A percentile compares a stretch with the other conserved stretches of the same genome.
phyloP scores from a whole-genome alignment of 1,139 yeast genomes.

The Pichia kudriavzevii region DNA sequence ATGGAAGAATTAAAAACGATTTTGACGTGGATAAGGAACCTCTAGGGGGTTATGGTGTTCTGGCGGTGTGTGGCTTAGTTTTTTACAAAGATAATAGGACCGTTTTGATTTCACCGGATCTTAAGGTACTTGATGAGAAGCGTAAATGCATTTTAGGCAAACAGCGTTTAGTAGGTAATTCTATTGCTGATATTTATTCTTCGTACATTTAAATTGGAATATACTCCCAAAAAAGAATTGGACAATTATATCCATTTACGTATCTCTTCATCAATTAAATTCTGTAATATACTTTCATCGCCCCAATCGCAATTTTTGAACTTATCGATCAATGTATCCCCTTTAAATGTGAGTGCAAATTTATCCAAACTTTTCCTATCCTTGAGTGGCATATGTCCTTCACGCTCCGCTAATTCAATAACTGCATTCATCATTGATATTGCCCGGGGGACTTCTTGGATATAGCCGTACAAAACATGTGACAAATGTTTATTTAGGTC shows the following conservation, averaged over 20 bases:
- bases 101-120: conserved; percentile 22
- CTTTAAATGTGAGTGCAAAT: conserved; percentile 1
- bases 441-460: conserved; percentile 8
- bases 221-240: background rate
- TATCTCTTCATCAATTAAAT: conserved; percentile 9
- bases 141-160: conserved; percentile 2
- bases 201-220: conserved; percentile 15
- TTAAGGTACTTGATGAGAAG: conserved; percentile 12
- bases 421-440: conserved; percentile 11
- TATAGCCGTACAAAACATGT: conserved; percentile 19
- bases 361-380: conserved; percentile 13
- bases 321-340: conserved; percentile 7
- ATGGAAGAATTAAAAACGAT: background rate
- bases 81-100: conserved; percentile 20
- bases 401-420: conserved; percentile 17
- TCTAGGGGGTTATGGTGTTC: background rate
- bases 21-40: background rate
- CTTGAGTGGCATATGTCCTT: conserved; percentile 8
- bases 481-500: conserved; percentile 25
- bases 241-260: conserved; percentile 1
- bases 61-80: conserved; percentile 12
- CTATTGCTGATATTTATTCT: conserved; percentile 20
- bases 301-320: conserved; percentile 11
- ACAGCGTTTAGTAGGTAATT: conserved; percentile 17
- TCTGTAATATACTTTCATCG: conserved; percentile 4